Percentiles rank a stretch among this genome's conserved stretches.
Conservation (phyloP, 257 asterid species). For the Nicotiana sylvestris region DNA sequence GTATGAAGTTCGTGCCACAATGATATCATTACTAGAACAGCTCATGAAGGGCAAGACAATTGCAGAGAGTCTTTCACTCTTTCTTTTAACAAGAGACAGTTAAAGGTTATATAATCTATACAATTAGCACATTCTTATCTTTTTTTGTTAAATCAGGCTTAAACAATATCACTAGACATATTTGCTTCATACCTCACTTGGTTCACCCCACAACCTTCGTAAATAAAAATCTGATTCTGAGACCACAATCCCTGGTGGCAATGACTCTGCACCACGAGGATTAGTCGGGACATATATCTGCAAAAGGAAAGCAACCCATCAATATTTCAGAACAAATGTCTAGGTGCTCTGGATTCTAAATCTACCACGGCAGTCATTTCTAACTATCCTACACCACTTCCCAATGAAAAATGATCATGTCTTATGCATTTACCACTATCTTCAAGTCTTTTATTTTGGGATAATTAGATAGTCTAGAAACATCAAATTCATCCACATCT, state of each 20-base stretch:
- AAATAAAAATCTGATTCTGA: slow-evolving; percentile 80
- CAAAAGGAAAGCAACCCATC: slow-evolving; percentile 4
- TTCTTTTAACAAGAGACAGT: background rate
- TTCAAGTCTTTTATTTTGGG: too few relatives aligned
- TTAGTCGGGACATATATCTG: slow-evolving; percentile 92
- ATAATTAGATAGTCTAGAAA: too few relatives aligned
- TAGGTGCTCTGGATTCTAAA: background rate
- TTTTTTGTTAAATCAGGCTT: background rate
- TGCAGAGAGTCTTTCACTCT: background rate
- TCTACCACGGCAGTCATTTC: background rate
- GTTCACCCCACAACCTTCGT: slow-evolving; percentile 99
- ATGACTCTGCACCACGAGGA: slow-evolving; percentile 97
- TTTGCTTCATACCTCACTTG: slow-evolving; percentile 61
- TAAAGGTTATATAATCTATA: background rate
- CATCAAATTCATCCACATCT: too few relatives aligned
- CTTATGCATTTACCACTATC: background rate
- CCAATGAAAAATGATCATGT: slow-evolving; percentile 1
- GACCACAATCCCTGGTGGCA: slow-evolving; percentile 97
- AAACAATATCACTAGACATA: background rate
- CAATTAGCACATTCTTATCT: background rate
- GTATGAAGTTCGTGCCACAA: background rate
- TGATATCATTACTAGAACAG: background rate
- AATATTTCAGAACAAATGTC: slow-evolving; percentile 2
- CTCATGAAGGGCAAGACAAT: background rate
- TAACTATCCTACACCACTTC: background rate